Evolutionary conservation across 768 basidiomycete genomes (phyloP), one percentile per base, ranked within the genome.

Genomic region (Multifurca ochricompacta): DNA sequence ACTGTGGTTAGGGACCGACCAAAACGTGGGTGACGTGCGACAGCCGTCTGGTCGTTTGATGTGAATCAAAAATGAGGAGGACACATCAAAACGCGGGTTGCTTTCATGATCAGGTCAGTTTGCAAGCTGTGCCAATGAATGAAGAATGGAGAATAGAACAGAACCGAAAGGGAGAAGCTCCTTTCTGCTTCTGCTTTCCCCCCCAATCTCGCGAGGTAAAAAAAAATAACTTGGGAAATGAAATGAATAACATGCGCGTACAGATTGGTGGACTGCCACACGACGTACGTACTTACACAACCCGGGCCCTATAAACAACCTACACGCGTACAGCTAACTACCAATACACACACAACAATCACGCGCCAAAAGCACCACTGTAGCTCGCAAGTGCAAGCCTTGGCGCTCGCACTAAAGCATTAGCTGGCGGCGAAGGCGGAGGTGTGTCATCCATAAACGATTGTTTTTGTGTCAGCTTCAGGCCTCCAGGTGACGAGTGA

Each of bases 211-310:
- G 49, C 32, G 44, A 50, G 42, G n/a, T 21, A 32, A 39, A 27
- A 48, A 49, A 45, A 8, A 14, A 11, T n/a, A n/a, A n/a, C n/a
- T n/a, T n/a, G n/a, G n/a, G n/a, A n/a, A n/a, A n/a, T n/a, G 31
- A 52, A 41, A 57, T 57, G 50, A 57, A 57, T 39, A 57, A 57
- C 56, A 57, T 57, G 56, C 56, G 50, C 50, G 49, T 56, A 52
- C 55, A 47, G 56, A 52, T 57, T 28, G 45, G 39, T 52, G 50
- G 30, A 57, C 56, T 36, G 51, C 56, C 55, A 56, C 55, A 41
- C 44, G 44, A n/a, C n/a, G n/a, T 45, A 50, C 52, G 39, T 27
- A 54, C 34, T 48, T 23, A 42, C 34, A 47, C 39, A 52, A n/a
- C n/a, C n/a, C n/a, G n/a, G n/a, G n/a, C 56, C 51, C 56, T 57